These are phyloP conservation scores for Tylopilus rubrobrunneus DNA, from an alignment of 768 basidiomycete genomes.

Conservation along the genomic window DNA sequence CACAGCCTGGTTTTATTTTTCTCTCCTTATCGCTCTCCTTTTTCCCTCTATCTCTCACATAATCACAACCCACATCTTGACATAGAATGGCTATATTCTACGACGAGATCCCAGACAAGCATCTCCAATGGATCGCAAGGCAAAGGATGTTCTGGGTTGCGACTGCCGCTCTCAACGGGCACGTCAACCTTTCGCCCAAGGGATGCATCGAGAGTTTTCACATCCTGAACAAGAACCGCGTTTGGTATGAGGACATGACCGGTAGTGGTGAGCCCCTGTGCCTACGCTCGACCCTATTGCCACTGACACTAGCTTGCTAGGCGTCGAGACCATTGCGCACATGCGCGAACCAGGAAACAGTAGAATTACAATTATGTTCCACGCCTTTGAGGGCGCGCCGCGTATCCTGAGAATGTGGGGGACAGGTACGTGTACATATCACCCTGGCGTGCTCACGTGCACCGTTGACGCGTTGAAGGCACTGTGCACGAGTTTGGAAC, in stretches of 20 bases:
- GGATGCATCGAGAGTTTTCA: slow-evolving; percentile 59
- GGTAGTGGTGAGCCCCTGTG: slow-evolving; percentile 51
- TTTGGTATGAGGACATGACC: slow-evolving; percentile 75
- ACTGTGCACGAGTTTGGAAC: slow-evolving; percentile 60
- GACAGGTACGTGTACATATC: slow-evolving; percentile 36
- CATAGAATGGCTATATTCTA: slow-evolving; percentile 52
- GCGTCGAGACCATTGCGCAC: slow-evolving; percentile 57
- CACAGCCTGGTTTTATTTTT: background rate
- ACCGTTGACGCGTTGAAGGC: slow-evolving; percentile 33
- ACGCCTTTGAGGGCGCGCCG: slow-evolving; percentile 57
- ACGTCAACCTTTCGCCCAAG: slow-evolving; percentile 69
- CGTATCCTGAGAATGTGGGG: slow-evolving; percentile 59
- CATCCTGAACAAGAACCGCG: slow-evolving; percentile 32
- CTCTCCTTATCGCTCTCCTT: too few species aligned
- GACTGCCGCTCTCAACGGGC: slow-evolving; percentile 60
- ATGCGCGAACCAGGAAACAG: slow-evolving; percentile 54
- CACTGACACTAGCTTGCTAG: slow-evolving; percentile 24
- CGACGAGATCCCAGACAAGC: slow-evolving; percentile 50
- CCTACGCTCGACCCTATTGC: background rate
- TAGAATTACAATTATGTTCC: slow-evolving; percentile 58
- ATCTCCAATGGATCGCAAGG: slow-evolving; percentile 52
- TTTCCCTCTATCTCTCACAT: background rate
- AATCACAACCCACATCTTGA: background rate
- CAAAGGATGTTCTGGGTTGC: slow-evolving; percentile 75
- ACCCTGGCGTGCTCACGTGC: background rate